phyloP scores from a whole-genome alignment of 2,329 filamentous ascomycete genomes.

The Rhynchosporium agropyri region DNA sequence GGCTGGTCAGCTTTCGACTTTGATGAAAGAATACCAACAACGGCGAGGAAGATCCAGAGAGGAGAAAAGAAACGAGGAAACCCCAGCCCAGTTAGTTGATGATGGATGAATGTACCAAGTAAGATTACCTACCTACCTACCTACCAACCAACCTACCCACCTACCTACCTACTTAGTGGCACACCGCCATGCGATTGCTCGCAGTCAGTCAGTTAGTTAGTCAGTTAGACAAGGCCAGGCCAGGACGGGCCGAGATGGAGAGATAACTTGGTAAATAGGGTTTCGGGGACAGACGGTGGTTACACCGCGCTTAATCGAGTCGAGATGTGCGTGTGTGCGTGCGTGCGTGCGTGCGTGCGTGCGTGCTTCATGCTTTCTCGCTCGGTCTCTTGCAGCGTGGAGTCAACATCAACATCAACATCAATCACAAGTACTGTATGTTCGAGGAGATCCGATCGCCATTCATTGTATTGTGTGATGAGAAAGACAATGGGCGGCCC shows the following conservation, averaged over 20 bases:
- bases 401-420: too few relatives aligned
- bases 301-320: conserved; percentile 29
- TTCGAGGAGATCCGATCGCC: too few relatives aligned
- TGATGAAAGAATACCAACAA: neutral
- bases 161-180: neutral
- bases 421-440: too few relatives aligned
- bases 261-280: neutral
- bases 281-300: conserved; percentile 5
- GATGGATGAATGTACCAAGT: neutral
- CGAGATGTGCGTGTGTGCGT: conserved; percentile 8
- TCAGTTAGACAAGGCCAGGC: neutral
- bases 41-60: conserved; percentile 1
- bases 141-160: too few relatives aligned
- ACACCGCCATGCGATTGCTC: conserved; percentile 15
- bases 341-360: neutral
- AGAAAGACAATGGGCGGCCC: too few relatives aligned
- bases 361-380: neutral
- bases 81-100: neutral
- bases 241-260: conserved; percentile 1
- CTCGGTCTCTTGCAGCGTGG: too few relatives aligned
- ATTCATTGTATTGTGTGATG: too few relatives aligned
- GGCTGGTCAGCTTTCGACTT: conserved; percentile 1
- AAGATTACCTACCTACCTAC: too few relatives aligned
- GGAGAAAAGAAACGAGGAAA: conserved; percentile 17
- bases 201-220: conserved; percentile 8